Evolutionary conservation across 352 stramenopile genomes (phyloP), one percentile per base, ranked within the genome.

Genomic region (Thalassiosira exigua): DNA sequence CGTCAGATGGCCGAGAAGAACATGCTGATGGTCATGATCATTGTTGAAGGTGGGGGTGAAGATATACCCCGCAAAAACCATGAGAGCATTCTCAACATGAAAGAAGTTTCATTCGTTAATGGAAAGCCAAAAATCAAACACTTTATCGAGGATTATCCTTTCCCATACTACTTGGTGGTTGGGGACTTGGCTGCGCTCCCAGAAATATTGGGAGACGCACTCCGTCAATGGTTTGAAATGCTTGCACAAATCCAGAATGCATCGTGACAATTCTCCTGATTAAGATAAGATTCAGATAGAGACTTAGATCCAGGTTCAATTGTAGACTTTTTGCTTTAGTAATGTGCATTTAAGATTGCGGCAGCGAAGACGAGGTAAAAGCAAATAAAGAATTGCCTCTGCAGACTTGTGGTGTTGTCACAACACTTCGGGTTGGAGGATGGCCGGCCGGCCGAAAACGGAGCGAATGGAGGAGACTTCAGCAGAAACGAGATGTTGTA

Each of bases 151-250:
- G 98, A 98, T 87, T 99, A 99, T 80, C 98, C 98, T 41, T 99
- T 99, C 90, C 97, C 98, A 53, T 99, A 99, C 88, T 99, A 99
- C 81, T 94, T 99, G 57, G 85, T 99, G 42, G 86, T 99, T 21
- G 94, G 96, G 2, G 96, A 98, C 62, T 96, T 98, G 42, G 84
- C 93, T 26, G 88, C 96, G 71, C 90, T 99, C 39, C 98, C 98
- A 17, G 97, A 99, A 81, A 98, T 98, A 36, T 90, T 99, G n/a
- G 98, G 97, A 17, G 97, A 99, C 86, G 97, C 96, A 27, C 89
- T 99, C 5, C 96, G 96, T 53, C 98, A 99, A 85, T 99, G 98
- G 98, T 99, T 99, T 82, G 97, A 99, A 91, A 97, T 99, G 83
- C 50, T 94, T n/a, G 77, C 81, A 22, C 82, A 91, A 71, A 82